phyloP scores from a whole-genome alignment of 345 rosid species.

The Passiflora organensis region DNA sequence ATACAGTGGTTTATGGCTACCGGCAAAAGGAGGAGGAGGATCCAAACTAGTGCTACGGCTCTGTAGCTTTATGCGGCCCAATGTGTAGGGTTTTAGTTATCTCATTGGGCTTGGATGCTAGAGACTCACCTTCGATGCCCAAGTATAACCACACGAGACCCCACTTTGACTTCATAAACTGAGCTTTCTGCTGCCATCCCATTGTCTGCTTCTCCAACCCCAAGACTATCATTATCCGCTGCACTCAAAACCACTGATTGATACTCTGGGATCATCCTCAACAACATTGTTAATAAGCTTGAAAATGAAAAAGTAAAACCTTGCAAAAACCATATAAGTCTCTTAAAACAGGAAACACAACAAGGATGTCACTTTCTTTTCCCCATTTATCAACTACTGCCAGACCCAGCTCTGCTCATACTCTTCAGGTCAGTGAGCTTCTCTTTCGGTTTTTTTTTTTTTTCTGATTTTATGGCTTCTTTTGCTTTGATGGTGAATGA shows the following conservation, averaged over 20 bases:
- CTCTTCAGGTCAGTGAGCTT: conserved; percentile 10
- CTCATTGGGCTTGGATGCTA: no score
- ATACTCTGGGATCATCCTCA: no score
- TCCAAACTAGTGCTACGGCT: no score
- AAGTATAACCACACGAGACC: no score
- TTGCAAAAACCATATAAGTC: neutral
- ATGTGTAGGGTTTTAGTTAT: no score
- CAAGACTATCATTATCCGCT: neutral
- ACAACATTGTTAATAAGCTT: neutral
- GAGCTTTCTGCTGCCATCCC: neutral
- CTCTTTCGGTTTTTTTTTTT: neutral
- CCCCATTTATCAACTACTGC: conserved; percentile 13
- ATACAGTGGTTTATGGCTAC: no score
- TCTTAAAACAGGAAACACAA: neutral
- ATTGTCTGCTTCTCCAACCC: neutral
- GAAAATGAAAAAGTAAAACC: no score
- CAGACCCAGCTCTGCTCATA: conserved; percentile 7
- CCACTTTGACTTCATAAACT: no score
- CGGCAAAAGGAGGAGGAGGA: no score
- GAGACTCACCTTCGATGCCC: no score
- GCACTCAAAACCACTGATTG: neutral
- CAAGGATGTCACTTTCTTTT: conserved; percentile 26
- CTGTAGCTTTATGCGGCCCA: no score
- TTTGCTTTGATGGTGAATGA: neutral
- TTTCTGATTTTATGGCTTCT: neutral